These are phyloP conservation scores for Pluteus cervinus DNA, from an alignment of 768 basidiomycete species.

Conservation along the genomic window DNA sequence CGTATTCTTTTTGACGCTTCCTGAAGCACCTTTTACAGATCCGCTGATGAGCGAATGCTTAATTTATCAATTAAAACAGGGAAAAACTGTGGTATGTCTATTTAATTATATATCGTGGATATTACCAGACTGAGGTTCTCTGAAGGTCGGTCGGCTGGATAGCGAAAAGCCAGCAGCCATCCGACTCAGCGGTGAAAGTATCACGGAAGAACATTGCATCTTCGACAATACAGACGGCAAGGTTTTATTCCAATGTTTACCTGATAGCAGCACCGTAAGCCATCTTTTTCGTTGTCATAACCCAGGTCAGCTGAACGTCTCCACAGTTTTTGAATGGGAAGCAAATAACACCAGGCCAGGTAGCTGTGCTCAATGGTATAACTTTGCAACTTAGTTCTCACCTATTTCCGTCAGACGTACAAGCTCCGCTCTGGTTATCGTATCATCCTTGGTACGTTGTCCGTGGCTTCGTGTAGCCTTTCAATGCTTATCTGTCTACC, in stretches of 20 bases:
- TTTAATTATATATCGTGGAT: conserved; percentile 1
- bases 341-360: conserved; percentile 71
- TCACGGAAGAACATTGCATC: conserved; percentile 87
- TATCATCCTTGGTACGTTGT: conserved; percentile 80
- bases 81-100: conserved; percentile 62
- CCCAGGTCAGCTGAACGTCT: conserved; percentile 9
- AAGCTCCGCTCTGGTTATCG: conserved; percentile 93
- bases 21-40: conserved; percentile 40
- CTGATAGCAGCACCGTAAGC: conserved; percentile 79
- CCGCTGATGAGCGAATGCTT: conserved; percentile 96
- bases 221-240: conserved; percentile 84
- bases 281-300: conserved; percentile 4
- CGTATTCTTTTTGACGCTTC: conserved; percentile 9
- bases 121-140: conserved; percentile 5
- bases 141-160: conserved; percentile 84
- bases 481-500: conserved; percentile 8
- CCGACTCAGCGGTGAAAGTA: conserved; percentile 87
- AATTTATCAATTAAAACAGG: conserved; percentile 87
- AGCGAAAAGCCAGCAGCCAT: conserved; percentile 81
- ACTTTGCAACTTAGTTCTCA: conserved; percentile 15
- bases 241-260: conserved; percentile 75
- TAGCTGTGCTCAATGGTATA: conserved; percentile 26
- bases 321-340: conserved; percentile 89
- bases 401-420: conserved; percentile 43
- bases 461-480: conserved; percentile 8